A percentile compares a stretch with the other conserved stretches of the same genome.
Evolutionary conservation across 192 early-diverging fungal genomes (phyloP).

Genomic region (Coemansia umbellata): DNA sequence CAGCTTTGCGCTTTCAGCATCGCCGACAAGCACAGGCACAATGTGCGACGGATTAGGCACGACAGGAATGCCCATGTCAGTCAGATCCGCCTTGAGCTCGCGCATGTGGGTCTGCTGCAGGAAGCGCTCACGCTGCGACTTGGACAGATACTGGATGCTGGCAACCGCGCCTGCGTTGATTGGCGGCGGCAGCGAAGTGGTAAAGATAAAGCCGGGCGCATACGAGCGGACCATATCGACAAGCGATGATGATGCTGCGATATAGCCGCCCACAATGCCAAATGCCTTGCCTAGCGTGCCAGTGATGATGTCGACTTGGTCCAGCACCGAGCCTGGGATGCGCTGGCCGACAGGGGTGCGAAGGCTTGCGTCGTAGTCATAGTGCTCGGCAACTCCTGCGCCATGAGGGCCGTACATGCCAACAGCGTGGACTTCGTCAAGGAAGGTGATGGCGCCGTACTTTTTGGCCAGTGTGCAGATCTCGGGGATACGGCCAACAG

Average conservation of each 20-base stretch:
- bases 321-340: constrained; percentile 60
- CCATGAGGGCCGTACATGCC: constrained; percentile 95
- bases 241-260: constrained; percentile 82
- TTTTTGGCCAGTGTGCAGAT: constrained; percentile 86
- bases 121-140: constrained; percentile 80
- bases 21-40: constrained; percentile 96
- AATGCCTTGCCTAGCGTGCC: constrained; percentile 97
- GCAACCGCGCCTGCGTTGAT: constrained; percentile 88
- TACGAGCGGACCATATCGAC: constrained; percentile 96
- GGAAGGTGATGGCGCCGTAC: constrained; percentile 95
- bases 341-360: constrained; percentile 33
- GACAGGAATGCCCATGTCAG: constrained; percentile 85
- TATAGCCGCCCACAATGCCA: constrained; percentile 96
- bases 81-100: constrained; percentile 77
- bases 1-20: constrained; percentile 89
- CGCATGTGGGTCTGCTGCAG: constrained; percentile 93
- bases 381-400: constrained; percentile 92
- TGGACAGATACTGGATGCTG: constrained; percentile 88
- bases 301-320: constrained; percentile 91
- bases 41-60: constrained; percentile 99
- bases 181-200: constrained; percentile 94
- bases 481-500: constrained; percentile 86
- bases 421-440: constrained; percentile 99
- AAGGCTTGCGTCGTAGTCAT: constrained; percentile 74
- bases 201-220: constrained; percentile 99